phyloP scores from a whole-genome alignment of 305 asterid species.

The Ajuga reptans region DNA sequence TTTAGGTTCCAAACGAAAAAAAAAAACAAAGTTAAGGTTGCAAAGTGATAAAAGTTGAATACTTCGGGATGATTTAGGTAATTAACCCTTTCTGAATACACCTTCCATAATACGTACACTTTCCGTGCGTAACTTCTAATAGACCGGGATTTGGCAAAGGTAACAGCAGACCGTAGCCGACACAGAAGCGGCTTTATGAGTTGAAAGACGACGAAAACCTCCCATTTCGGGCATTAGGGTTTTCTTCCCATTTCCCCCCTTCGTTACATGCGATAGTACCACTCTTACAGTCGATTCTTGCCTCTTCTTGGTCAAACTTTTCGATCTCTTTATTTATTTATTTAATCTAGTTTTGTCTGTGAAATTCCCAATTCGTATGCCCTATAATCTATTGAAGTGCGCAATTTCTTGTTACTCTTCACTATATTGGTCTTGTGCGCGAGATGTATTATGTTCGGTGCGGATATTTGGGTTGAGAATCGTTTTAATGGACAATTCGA shows the following conservation, averaged over 20 bases:
- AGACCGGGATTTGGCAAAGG: not conserved
- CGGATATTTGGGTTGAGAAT: not conserved
- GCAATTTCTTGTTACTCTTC: not conserved
- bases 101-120: too few relatives aligned
- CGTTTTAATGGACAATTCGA: conserved; percentile 36
- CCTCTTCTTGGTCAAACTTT: not conserved
- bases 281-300: not conserved
- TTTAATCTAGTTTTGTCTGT: not conserved
- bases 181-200: not conserved
- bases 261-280: too few relatives aligned
- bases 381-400: not conserved
- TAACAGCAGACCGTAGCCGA: not conserved
- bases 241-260: not conserved
- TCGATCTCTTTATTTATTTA: not conserved
- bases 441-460: not conserved
- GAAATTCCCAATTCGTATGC: not conserved
- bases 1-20: too few relatives aligned
- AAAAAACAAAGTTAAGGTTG: too few relatives aligned
- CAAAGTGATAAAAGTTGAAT: too few relatives aligned
- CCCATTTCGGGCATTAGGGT: conserved; percentile 3
- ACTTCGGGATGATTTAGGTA: too few relatives aligned
- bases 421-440: not conserved
- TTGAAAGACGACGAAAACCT: not conserved
- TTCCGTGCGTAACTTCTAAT: too few relatives aligned
- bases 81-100: too few relatives aligned